These are phyloP conservation scores for Sugiyamaella novakii DNA, from an alignment of 1,139 yeast species.

Conservation along the genomic window DNA sequence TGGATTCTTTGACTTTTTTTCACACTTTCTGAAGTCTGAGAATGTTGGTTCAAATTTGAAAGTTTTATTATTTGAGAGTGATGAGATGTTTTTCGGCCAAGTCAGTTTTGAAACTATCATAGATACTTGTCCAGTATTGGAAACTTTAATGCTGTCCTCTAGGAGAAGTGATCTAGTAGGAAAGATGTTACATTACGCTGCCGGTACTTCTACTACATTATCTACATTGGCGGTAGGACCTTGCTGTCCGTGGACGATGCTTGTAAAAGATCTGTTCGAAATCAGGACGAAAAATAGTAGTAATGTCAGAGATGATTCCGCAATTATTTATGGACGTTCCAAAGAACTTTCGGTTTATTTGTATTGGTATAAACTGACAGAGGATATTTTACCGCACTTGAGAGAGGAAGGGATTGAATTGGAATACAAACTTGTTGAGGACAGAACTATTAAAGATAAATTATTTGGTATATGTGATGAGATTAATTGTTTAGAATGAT, in stretches of 20 bases:
- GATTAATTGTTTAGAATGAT: constrained; percentile 1
- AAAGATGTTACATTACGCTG: constrained; percentile 1
- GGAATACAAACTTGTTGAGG: constrained; percentile 1
- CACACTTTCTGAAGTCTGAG: neutral
- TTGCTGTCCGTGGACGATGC: constrained; percentile 2
- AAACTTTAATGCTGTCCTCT: constrained; percentile 5
- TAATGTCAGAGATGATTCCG: neutral
- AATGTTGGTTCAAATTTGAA: neutral
- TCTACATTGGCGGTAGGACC: constrained; percentile 4
- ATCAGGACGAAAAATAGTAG: neutral
- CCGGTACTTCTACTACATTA: constrained; percentile 4
- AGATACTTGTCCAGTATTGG: neutral
- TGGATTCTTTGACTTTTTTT: neutral
- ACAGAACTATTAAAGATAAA: neutral
- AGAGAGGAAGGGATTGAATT: neutral
- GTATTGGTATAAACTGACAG: neutral
- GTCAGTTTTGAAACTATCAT: neutral
- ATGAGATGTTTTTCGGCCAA: neutral
- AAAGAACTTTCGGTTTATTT: constrained; percentile 1
- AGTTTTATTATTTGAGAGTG: constrained; percentile 2
- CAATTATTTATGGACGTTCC: neutral
- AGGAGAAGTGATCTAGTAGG: constrained; percentile 1
- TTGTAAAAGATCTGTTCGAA: constrained; percentile 1
- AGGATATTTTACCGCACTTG: constrained; percentile 3
- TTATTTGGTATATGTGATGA: neutral